Percentiles rank a stretch among this genome's conserved stretches.
These are phyloP conservation scores for Apiotrichum brassicae DNA, from an alignment of 1,284 basidiomycete genomes.

Conservation along the genomic window DNA sequence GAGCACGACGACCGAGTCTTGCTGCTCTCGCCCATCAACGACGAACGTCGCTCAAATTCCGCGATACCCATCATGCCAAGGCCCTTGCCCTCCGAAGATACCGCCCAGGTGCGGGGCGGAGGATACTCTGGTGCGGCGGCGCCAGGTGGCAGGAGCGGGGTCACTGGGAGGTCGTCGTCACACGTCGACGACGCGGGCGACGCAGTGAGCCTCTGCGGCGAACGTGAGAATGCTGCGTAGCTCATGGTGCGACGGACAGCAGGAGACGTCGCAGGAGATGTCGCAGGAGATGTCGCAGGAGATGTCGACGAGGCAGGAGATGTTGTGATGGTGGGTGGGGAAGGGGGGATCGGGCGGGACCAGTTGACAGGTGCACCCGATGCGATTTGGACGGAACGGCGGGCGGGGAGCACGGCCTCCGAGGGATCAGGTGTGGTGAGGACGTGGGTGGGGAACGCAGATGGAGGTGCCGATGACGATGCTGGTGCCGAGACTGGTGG, in stretches of 20 bases:
- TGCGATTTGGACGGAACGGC: constrained; percentile 2
- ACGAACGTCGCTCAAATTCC: constrained; percentile 11
- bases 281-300: constrained; percentile 1
- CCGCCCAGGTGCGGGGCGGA: constrained; percentile 10
- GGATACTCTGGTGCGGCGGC: not conserved
- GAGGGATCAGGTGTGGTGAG: not conserved
- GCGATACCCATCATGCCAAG: constrained; percentile 19
- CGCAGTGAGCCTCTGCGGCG: not conserved
- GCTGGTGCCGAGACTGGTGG: no score
- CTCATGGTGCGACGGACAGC: not conserved
- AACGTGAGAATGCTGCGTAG: constrained; percentile 16
- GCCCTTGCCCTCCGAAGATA: constrained; percentile 13
- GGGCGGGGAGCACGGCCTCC: not conserved
- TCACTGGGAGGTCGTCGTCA: constrained; percentile 13
- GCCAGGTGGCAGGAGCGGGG: constrained; percentile 7
- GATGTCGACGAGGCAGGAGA: not conserved
- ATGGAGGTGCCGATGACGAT: not conserved
- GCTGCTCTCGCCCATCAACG: no score
- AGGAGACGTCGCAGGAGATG: constrained; percentile 5
- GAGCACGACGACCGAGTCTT: not conserved
- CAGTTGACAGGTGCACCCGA: constrained; percentile 19
- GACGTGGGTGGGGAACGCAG: not conserved
- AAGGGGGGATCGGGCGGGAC: constrained; percentile 20
- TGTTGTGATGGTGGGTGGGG: not conserved
- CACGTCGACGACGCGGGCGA: constrained; percentile 12